Evolutionary conservation across 805 yeast species (phyloP).

Genomic region (Saccharomycopsis synnaedendra): DNA sequence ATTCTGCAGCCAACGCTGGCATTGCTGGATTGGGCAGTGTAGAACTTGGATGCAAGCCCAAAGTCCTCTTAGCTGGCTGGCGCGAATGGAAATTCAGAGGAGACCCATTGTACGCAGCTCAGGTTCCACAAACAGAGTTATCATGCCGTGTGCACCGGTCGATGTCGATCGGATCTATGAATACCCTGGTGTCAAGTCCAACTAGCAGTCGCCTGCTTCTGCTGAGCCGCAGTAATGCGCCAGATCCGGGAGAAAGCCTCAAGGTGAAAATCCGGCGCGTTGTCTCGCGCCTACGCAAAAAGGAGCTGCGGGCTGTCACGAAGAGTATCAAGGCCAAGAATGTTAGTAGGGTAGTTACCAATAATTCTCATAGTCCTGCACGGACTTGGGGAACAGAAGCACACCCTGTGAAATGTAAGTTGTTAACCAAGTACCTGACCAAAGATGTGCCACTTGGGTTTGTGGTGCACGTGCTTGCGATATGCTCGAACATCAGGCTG

Average conservation of each 20-base stretch:
- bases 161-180: too few species aligned
- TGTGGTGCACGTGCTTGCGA: slow-evolving; percentile 52
- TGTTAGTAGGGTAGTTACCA: not conserved
- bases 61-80: slow-evolving; percentile 63
- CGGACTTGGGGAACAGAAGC: slow-evolving; percentile 15
- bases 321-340: not conserved
- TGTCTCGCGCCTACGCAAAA: too few species aligned
- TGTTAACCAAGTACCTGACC: slow-evolving; percentile 52
- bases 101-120: slow-evolving; percentile 48
- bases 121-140: too few species aligned
- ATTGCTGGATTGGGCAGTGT: not conserved
- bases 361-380: not conserved
- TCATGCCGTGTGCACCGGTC: too few species aligned
- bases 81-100: slow-evolving; percentile 79
- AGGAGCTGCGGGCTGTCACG: not conserved
- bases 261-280: too few species aligned
- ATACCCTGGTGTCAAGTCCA: too few species aligned
- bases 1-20: not conserved
- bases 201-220: too few species aligned
- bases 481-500: slow-evolving; percentile 48
- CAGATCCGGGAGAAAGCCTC: too few species aligned
- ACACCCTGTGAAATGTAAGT: slow-evolving; percentile 56
- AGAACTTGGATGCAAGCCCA: slow-evolving; percentile 7
- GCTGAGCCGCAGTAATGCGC: too few species aligned
- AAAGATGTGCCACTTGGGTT: slow-evolving; percentile 75